Percentiles rank a stretch among this genome's conserved stretches.
Evolutionary conservation across 2,329 filamentous ascomycete genomes (phyloP).

Genomic region (Phialophora macrospora): DNA sequence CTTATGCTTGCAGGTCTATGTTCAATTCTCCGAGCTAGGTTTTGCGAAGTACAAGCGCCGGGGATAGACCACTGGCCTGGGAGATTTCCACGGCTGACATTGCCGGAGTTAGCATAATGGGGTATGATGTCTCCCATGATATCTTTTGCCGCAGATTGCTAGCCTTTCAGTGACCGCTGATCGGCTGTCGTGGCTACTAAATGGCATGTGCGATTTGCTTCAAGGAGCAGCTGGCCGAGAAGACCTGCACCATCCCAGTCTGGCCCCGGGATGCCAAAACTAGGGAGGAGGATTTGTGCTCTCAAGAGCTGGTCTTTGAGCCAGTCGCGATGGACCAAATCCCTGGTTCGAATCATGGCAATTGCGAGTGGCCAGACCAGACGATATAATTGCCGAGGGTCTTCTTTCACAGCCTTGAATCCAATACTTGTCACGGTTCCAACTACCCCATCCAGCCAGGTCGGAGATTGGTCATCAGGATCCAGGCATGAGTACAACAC

Average conservation of each 20-base stretch:
- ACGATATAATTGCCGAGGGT: slow-evolving; percentile 43
- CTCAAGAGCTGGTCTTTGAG: slow-evolving; percentile 41
- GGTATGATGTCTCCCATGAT: too few species aligned
- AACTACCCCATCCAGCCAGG: slow-evolving; percentile 42
- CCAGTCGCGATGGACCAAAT: slow-evolving; percentile 43
- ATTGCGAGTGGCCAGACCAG: slow-evolving; percentile 46
- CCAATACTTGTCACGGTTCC: slow-evolving; percentile 44
- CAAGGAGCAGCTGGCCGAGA: slow-evolving; percentile 20
- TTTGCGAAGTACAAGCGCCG: too few species aligned
- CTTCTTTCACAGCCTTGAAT: slow-evolving; percentile 43
- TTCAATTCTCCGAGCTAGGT: too few species aligned
- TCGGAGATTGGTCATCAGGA: slow-evolving; percentile 24
- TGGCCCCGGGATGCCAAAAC: slow-evolving; percentile 9
- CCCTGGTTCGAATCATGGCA: slow-evolving; percentile 44
- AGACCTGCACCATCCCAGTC: slow-evolving; percentile 12
- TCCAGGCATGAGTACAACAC: slow-evolving; percentile 44
- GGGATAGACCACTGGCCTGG: too few species aligned
- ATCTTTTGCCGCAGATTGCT: too few species aligned
- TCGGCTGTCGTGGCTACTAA: slow-evolving; percentile 10
- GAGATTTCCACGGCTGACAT: too few species aligned
- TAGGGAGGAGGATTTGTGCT: slow-evolving; percentile 18
- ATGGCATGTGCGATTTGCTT: slow-evolving; percentile 19
- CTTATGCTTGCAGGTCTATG: too few species aligned
- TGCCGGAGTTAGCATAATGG: too few species aligned
- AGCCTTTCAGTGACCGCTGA: slow-evolving; percentile 4